phyloP scores from a whole-genome alignment of 176 grass and related monocot genomes.

The Musa beccarii region DNA sequence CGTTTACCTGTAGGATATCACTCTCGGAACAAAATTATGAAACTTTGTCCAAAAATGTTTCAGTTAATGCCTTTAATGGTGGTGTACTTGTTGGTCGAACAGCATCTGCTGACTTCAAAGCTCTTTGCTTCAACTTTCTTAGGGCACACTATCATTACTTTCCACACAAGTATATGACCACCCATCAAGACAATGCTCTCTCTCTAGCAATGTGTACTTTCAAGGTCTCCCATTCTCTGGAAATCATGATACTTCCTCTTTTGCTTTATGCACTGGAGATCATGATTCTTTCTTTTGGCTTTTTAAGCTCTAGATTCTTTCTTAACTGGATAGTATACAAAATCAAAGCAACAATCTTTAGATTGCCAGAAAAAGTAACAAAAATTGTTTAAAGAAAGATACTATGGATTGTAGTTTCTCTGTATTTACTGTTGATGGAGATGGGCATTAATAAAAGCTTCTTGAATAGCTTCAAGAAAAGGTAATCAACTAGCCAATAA shows the following conservation, averaged over 20 bases:
- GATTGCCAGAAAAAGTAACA: conserved; percentile 29
- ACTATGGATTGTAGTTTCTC: conserved; percentile 26
- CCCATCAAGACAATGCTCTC: conserved; percentile 9
- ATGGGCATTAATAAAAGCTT: conserved; percentile 1
- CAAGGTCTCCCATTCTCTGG: conserved; percentile 14
- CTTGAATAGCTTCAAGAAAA: conserved; percentile 15
- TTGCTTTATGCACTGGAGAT: conserved; percentile 20
- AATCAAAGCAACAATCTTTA: conserved; percentile 51
- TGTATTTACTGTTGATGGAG: conserved; percentile 12
- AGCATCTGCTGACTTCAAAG: conserved; percentile 10
- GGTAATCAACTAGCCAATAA: conserved; percentile 17
- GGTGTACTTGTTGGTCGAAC: conserved; percentile 16
- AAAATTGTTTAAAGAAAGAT: conserved; percentile 23
- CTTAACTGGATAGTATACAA: conserved; percentile 72
- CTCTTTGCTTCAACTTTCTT: conserved; percentile 19
- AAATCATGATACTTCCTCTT: conserved; percentile 3
- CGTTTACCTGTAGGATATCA: conserved; percentile 15
- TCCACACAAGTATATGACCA: conserved; percentile 8
- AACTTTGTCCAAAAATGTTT: conserved; percentile 16
- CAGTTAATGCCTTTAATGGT: conserved; percentile 8
- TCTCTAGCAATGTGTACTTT: conserved; percentile 4
- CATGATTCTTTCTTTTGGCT: conserved; percentile 54
- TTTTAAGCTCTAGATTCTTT: conserved; percentile 61
- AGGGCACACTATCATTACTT: conserved; percentile 13
- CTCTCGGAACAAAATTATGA: conserved; percentile 12